Evolutionary conservation across 352 stramenopile species (phyloP), one percentile per base, ranked within the genome.

Genomic region (Phytophthora cryptogea): DNA sequence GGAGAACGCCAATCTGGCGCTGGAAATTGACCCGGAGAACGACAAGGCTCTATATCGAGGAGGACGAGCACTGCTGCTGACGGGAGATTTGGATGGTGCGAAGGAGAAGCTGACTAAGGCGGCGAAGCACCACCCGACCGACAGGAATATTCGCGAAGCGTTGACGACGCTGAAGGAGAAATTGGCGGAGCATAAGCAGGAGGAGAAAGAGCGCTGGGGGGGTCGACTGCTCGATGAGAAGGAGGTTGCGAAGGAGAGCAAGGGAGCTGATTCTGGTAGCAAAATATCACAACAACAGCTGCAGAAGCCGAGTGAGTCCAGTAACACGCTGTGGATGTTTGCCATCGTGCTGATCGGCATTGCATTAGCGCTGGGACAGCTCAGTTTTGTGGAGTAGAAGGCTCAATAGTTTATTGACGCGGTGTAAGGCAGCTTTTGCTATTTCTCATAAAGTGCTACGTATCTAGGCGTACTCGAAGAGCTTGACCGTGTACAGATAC

Each of bases 21-120:
- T 96, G 39, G 59, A 47, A 37, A 90, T 93, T 41, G 83, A 96
- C n/a, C 54, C 73, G 3, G 63, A 83, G 7, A 94, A 93, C 54
- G 66, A 86, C 55, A 96, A 96, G 58, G 88, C 83, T n/a, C 57
- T 95, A 30, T 96, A 95, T 46, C 83, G 85, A 42, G 69, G 76
- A 26, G 88, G 86, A 13, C 74, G 78, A 7, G 86, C 86, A 28
- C 68, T 86, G 28, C 59, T 92, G 30, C 42, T 89, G 7, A 68
- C 48, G 1, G 83, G 78, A 27, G 69, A 95, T 53, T 42, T 91
- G 33, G 71, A 87, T 36, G 66, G 32, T 8, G 86, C 88, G 1
- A 73, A 68, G 37, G 69, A 72, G 48, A 89, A 92, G 45, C 61
- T 96, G n/a, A 80, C 75, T 5, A 73, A 79, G 31, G 86, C 88